Base-by-base conservation (phyloP, 1,284 basidiomycete species). In the Ceratobasidium sp. region DNA sequence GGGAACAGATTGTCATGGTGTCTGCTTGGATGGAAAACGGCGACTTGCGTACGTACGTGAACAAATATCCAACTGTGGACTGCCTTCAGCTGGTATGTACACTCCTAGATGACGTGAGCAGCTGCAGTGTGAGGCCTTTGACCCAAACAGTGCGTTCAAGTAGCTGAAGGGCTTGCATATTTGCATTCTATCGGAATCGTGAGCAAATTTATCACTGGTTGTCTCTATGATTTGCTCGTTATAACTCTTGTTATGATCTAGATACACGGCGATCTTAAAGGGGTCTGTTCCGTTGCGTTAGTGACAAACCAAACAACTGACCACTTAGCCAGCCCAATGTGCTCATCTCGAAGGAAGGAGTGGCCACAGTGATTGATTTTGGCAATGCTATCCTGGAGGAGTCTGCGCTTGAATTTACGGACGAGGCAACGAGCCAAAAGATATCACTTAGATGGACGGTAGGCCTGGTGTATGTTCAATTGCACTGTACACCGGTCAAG, bases 211-310 rank as follows among this genome's bases (percentile, higher is more conserved):
- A 4, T n/a, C 33, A 15, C 15, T 40, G 3, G 7, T 17, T 1
- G 4, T 33, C 33, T 33, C 33, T 38, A 7, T 33, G 4, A 33
- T 33, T 1, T 33, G 33, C n/a, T 33, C 23, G 3, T 23, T 3
- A 20, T 44, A 46, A 66, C 50, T 7, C 33, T 33, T 33, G 33
- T 15, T 52, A 44, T n/a, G 42, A 17, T 17, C 50, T 23, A 68
- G 66, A 42, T 52, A 50, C 66, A 68, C 33, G 66, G 66, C 12
- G 66, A 68, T 23, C 15, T 68, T 6, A 68, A 68, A 68, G 23
- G 46, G 5, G 66, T 68, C 12, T 2, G 26, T 48, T 17, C 26
- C 17, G 9, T 38, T 1, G 6, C 33, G 38, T 33, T 26, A 5
- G 17, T 50, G 17, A 3, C 33, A 28, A 28, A 12, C 17, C 38